Evolutionary conservation across 2,329 filamentous ascomycete species (phyloP).

Genomic region (Acephala macrosclerotiorum): DNA sequence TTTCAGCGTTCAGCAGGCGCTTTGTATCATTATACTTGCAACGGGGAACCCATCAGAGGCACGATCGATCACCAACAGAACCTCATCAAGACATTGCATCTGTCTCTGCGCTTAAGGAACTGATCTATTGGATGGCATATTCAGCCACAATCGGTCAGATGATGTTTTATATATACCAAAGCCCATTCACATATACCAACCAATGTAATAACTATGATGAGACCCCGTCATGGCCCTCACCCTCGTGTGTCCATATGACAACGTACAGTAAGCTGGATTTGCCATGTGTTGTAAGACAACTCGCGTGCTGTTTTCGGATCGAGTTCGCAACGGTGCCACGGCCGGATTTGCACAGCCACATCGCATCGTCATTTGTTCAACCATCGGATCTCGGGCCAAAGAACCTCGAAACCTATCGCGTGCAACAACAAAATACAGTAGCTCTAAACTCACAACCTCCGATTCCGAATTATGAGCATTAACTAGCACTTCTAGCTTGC

Average conservation of each 20-base stretch:
- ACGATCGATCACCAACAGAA: not conserved
- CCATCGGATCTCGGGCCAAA: not conserved
- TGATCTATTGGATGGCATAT: not conserved
- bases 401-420: constrained; percentile 3
- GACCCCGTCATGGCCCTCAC: not conserved
- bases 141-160: constrained; percentile 5
- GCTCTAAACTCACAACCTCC: not conserved
- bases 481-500: not conserved
- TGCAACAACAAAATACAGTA: constrained; percentile 1
- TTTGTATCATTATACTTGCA: not conserved
- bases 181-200: constrained; percentile 8
- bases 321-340: not conserved
- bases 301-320: not conserved
- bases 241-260: not conserved
- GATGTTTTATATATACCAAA: constrained; percentile 1
- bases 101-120: not conserved
- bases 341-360: constrained; percentile 11
- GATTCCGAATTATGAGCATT: not conserved
- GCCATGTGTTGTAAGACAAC: constrained; percentile 5
- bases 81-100: not conserved
- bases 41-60: not conserved
- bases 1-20: not conserved
- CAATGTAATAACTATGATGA: constrained; percentile 1
- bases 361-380: constrained; percentile 14
- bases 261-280: not conserved